A percentile compares a stretch with the other conserved stretches of the same genome.
Conservation (phyloP, 2,329 filamentous ascomycete species). For the Lojkania enalia region DNA sequence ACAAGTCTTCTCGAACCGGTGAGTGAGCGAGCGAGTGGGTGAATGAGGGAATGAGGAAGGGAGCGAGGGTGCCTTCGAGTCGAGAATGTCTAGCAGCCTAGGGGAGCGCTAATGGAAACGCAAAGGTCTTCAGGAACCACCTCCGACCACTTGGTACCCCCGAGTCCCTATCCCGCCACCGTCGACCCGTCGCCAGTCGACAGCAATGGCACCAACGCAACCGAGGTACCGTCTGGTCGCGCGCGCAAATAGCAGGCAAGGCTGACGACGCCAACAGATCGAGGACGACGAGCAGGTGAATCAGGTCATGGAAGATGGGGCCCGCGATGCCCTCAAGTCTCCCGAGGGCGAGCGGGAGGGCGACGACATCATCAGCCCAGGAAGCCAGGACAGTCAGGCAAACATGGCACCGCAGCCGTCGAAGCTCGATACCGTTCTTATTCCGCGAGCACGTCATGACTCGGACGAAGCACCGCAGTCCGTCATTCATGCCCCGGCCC, state of each 20-base stretch:
- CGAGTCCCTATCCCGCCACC: constrained; percentile 61
- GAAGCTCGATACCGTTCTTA: constrained; percentile 52
- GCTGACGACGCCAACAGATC: constrained; percentile 53
- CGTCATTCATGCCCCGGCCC: constrained; percentile 86
- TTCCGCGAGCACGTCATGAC: constrained; percentile 51
- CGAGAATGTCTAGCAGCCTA: no score
- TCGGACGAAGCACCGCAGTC: constrained; percentile 80
- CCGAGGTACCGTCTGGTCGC: constrained; percentile 56
- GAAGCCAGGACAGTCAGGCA: constrained; percentile 34
- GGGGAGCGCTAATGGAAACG: constrained; percentile 33
- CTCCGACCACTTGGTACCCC: constrained; percentile 52
- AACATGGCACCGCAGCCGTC: constrained; percentile 38
- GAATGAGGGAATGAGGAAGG: no score
- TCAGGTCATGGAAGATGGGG: constrained; percentile 45
- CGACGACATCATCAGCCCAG: constrained; percentile 42
- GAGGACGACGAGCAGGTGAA: constrained; percentile 75
- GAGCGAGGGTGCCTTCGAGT: no score
- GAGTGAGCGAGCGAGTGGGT: no score
- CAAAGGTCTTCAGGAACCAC: constrained; percentile 49
- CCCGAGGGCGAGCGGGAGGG: constrained; percentile 38
- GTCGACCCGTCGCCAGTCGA: constrained; percentile 84
- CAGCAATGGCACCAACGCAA: constrained; percentile 79
- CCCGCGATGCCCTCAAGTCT: constrained; percentile 45
- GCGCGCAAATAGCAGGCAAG: constrained; percentile 5
- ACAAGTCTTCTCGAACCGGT: constrained; percentile 48